phyloP scores from a whole-genome alignment of 177 flowering plant genomes.

The Telopea speciosissima region DNA sequence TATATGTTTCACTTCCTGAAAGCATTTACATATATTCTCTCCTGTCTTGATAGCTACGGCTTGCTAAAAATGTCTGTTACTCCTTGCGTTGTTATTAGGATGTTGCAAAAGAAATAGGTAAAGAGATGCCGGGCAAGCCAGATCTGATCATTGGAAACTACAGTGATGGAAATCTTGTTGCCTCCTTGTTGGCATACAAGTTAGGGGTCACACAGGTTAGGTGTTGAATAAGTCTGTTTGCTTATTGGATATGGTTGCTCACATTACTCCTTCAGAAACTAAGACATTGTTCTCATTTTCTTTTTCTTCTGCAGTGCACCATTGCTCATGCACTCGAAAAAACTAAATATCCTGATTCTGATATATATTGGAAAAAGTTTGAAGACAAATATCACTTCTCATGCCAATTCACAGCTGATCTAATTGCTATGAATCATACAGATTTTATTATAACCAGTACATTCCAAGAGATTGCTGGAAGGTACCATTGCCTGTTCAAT shows the following conservation, averaged over 20 bases:
- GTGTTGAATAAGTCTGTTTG: not conserved
- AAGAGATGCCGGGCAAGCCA: constrained; percentile 27
- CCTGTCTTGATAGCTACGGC: not conserved
- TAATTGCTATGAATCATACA: constrained; percentile 34
- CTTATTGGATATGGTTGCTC: not conserved
- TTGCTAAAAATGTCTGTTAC: not conserved
- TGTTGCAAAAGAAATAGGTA: not conserved
- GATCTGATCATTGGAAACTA: constrained; percentile 68
- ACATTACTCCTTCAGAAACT: not conserved
- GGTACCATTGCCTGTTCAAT: constrained; percentile 17
- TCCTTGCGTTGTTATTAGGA: not conserved
- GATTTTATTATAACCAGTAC: constrained; percentile 62
- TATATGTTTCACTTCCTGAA: not conserved
- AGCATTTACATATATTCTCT: not conserved
- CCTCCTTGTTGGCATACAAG: constrained; percentile 49
- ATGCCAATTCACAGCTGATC: not conserved
- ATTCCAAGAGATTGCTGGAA: constrained; percentile 58
- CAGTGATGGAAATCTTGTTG: constrained; percentile 64
- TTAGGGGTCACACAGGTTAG: constrained; percentile 35
- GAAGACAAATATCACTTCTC: constrained; percentile 48
- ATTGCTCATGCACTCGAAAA: constrained; percentile 58
- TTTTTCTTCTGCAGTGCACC: constrained; percentile 33
- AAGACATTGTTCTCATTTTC: not conserved
- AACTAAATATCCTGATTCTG: constrained; percentile 49
- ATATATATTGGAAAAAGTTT: constrained; percentile 46